Evolutionary conservation across 352 stramenopile species (phyloP).

Genomic region (Saprolegnia diclina): DNA sequence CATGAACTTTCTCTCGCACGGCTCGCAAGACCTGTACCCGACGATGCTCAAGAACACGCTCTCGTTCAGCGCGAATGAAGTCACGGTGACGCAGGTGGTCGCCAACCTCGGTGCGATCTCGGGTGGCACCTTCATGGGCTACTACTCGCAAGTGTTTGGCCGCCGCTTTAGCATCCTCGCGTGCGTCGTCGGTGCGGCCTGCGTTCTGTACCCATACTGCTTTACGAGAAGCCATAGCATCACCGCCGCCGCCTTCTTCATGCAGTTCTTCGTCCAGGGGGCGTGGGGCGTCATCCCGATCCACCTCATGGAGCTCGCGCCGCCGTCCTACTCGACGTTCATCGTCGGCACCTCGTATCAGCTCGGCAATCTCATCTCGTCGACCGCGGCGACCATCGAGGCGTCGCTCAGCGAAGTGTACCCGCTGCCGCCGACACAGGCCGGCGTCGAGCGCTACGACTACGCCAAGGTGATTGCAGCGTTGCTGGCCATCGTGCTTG

Average conservation of each 20-base stretch:
- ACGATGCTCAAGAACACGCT: constrained; percentile 48
- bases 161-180: constrained; percentile 41
- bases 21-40: constrained; percentile 44
- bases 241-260: constrained; percentile 40
- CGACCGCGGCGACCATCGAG: constrained; percentile 48
- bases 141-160: constrained; percentile 51
- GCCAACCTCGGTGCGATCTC: constrained; percentile 46
- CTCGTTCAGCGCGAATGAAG: constrained; percentile 40
- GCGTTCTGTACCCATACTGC: constrained; percentile 47
- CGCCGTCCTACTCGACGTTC: constrained; percentile 45
- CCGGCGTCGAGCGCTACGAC: constrained; percentile 36
- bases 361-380: constrained; percentile 51
- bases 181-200: constrained; percentile 33
- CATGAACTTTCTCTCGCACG: constrained; percentile 49
- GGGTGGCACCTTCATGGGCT: constrained; percentile 44
- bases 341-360: constrained; percentile 48
- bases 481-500: constrained; percentile 44
- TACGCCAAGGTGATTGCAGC: constrained; percentile 50
- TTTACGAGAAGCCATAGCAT: constrained; percentile 32
- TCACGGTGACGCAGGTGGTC: constrained; percentile 44
- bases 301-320: constrained; percentile 52
- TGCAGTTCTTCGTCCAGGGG: constrained; percentile 47
- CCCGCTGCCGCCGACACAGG: constrained; percentile 33
- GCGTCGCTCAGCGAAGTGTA: constrained; percentile 41
- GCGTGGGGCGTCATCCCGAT: constrained; percentile 55